Evolutionary conservation across 257 asterid genomes (phyloP).

Genomic region (Fraxinus americana): DNA sequence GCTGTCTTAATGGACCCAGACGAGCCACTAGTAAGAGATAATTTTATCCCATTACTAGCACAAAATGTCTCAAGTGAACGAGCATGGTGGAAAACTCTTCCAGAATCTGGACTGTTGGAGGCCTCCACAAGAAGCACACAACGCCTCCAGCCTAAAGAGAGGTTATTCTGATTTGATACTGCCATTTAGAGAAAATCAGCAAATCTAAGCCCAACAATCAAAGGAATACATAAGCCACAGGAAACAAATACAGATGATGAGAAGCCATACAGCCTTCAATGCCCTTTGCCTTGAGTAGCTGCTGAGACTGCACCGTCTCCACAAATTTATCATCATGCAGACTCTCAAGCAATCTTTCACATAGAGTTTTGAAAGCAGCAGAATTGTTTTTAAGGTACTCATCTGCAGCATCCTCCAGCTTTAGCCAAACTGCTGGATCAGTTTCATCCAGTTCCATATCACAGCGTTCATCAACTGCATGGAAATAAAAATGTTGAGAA

Average conservation of each 20-base stretch:
- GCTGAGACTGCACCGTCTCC: constrained; percentile 61
- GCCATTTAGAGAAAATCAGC: constrained; percentile 26
- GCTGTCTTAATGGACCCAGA: constrained; percentile 56
- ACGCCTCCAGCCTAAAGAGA: constrained; percentile 94
- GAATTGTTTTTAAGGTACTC: constrained; percentile 74
- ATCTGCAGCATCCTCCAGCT: constrained; percentile 83
- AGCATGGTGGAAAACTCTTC: constrained; percentile 86
- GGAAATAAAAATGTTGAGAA: constrained; percentile 25
- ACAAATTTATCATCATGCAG: constrained; percentile 69
- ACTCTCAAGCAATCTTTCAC: constrained; percentile 81
- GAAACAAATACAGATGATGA: constrained; percentile 19
- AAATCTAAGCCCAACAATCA: constrained; percentile 18
- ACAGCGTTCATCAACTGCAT: constrained; percentile 92
- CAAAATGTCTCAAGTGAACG: constrained; percentile 87
- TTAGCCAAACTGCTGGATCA: constrained; percentile 87
- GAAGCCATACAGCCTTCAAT: constrained; percentile 32
- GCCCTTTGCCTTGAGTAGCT: constrained; percentile 54
- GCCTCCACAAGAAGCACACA: constrained; percentile 91
- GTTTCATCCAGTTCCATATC: constrained; percentile 99
- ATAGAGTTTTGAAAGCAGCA: constrained; percentile 61
- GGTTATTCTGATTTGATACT: constrained; percentile 54
- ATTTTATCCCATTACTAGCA: constrained; percentile 65
- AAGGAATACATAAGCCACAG: constrained; percentile 21
- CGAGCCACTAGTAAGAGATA: constrained; percentile 55
- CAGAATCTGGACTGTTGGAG: constrained; percentile 95